phyloP scores from a whole-genome alignment of 352 stramenopile genomes.

The Elongisporangium anandrum region DNA sequence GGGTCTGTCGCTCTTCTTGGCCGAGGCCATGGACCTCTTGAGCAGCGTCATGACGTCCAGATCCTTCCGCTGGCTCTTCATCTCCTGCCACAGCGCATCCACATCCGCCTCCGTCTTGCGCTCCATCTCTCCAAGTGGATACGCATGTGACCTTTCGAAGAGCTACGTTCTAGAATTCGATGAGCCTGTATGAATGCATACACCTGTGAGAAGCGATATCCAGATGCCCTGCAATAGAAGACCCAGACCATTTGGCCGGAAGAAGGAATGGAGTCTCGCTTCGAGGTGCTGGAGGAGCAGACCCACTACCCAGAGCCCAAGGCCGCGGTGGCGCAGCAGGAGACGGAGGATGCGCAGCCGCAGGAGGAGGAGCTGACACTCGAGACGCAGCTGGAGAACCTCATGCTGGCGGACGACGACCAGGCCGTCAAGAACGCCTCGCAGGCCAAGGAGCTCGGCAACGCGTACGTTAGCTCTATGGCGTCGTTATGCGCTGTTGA shows the following conservation, averaged over 20 bases:
- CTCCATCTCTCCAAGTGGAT: not conserved
- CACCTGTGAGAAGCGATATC: not conserved
- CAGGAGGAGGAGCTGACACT: conserved; percentile 47
- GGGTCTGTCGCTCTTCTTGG: not conserved
- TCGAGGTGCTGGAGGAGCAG: conserved; percentile 85
- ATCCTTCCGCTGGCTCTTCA: not conserved
- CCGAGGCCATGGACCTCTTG: not conserved
- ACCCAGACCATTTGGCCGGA: not conserved
- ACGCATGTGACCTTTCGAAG: not conserved
- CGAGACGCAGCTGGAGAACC: conserved; percentile 55
- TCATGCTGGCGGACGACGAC: conserved; percentile 38
- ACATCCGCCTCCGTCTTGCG: not conserved
- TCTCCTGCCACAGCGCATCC: not conserved
- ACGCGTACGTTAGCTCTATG: conserved; percentile 71
- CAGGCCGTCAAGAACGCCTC: conserved; percentile 66
- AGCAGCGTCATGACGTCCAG: not conserved
- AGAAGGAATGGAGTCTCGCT: conserved; percentile 33
- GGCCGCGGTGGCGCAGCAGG: conserved; percentile 7
- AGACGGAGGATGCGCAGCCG: conserved; percentile 1
- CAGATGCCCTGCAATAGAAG: not conserved
- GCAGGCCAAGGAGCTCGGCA: conserved; percentile 77
- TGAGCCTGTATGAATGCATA: too few species aligned
- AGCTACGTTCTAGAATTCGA: not conserved
- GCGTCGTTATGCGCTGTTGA: too few species aligned
- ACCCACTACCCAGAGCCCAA: conserved; percentile 62